phyloP scores from a whole-genome alignment of 2,329 filamentous ascomycete species.

The Diaporthe velutina region DNA sequence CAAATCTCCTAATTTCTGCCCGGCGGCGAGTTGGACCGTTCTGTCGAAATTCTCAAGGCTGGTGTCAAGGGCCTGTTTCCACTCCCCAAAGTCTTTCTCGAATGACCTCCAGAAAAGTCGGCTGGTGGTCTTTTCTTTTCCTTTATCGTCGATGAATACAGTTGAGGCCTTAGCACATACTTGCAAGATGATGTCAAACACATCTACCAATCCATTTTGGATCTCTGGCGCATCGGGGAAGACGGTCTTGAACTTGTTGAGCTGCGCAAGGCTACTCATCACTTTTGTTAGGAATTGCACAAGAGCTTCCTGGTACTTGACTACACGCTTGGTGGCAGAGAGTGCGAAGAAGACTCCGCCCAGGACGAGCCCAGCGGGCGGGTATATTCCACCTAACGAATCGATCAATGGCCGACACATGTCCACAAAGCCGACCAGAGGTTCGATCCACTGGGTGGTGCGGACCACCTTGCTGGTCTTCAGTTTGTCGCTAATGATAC shows the following conservation, averaged over 20 bases:
- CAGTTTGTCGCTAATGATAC: too few species aligned
- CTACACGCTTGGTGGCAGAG: not conserved
- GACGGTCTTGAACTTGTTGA: not conserved
- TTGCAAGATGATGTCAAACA: slow-evolving; percentile 19
- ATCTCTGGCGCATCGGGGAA: slow-evolving; percentile 17
- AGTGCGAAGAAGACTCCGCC: not conserved
- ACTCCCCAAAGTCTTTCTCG: slow-evolving; percentile 20
- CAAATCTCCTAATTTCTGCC: not conserved
- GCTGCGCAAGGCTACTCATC: not conserved
- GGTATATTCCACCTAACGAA: not conserved
- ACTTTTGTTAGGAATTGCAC: not conserved
- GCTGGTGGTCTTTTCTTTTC: not conserved
- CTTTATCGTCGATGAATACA: not conserved
- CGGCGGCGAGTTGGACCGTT: not conserved
- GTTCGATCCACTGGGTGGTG: too few species aligned
- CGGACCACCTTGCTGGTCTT: too few species aligned
- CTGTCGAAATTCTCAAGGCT: slow-evolving; percentile 1
- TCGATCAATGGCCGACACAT: not conserved
- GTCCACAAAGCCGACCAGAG: not conserved
- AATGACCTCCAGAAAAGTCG: slow-evolving; percentile 7
- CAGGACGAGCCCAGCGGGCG: not conserved
- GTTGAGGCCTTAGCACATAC: not conserved
- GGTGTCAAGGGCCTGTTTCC: not conserved
- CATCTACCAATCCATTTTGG: not conserved
- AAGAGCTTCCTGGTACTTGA: not conserved